Base-by-base conservation (phyloP, 2,329 filamentous ascomycete genomes). In the Exophiala sp. region DNA sequence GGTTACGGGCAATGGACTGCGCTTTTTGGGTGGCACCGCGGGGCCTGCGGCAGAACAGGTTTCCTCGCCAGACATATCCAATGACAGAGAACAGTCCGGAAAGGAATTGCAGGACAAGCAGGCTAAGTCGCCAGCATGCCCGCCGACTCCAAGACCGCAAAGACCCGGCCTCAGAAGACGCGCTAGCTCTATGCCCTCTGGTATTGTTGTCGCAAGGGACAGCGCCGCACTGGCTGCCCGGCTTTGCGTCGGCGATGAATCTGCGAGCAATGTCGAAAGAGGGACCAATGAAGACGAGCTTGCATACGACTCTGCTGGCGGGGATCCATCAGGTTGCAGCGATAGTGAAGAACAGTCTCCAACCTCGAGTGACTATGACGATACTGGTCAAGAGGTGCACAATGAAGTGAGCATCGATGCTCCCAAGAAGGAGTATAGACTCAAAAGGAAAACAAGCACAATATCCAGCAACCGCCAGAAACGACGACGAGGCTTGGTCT, bases 401-500 rank as follows among this genome's bases (percentile, higher is more conserved):
- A 7, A 8, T 5, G 40, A 21, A 18, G n/a, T 29, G 7, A 8
- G 29, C 18, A 14, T 34, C 7, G 14, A 21, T 16, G 7, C 47
- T 32, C 32, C 41, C 3, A n/a, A 16, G 5, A 50, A 32, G 8
- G 21, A 34, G 12, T 8, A 40, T 5, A 35, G 32, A 20, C 54
- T 59, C 36, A 54, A 57, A 20, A 50, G 53, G 41, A 53, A 50
- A 16, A 16, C 46, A 14, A 40, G 47, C 9, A 49, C 35, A 21
- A 1, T 21, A 21, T 40, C 34, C 18, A n/a, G 20, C 7, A 43
- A 24, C 18, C 34, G 41, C n/a, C 20, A 48, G 38, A 50, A 54
- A 33, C 18, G 29, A 24, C 40, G 49, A 29, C 50, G 47, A 21
- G 52, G 42, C 4, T 57, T 53, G 2, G 54, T 55, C 14, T 61